Base-by-base conservation (phyloP, 257 asterid species). In the Scutellaria galericulata region DNA sequence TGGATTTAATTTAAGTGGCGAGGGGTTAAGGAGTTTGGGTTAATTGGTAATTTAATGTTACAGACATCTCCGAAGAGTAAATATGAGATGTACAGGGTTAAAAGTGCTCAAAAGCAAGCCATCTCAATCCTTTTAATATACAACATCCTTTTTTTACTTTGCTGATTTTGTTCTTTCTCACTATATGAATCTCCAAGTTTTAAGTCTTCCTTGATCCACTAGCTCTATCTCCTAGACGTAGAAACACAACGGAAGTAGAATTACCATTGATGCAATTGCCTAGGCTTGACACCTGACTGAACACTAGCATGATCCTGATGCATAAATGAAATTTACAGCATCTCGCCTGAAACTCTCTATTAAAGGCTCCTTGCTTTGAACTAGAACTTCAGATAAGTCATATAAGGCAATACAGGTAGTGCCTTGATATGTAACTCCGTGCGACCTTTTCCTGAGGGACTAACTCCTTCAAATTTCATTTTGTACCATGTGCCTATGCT, bases 401-500 rank as follows among this genome's bases (percentile, higher is more conserved):
- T 52, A 46, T 39, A 7, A 44, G 18, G 57, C 14, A 51, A 7
- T 24, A 4, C 4, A 52, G 40, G 0, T 7, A 12, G 51, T 70
- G 46, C 66, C 22, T 42, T 56, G 51, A 65, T 64, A 22, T 46
- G 55, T 14, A 22, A 79, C 46, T 46, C 3, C 35, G 27, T 18
- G 59, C n/a, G 7, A 53, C 60, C 9, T 13, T 20, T 35, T 62
- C 55, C 18, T 45, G 1, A 13, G 51, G 45, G 9, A 31, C 59
- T 31, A 53, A 37, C 24, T 64, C 46, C 50, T 44, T 24, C 9
- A 44, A 7, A 8, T 66, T 8, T 27, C 39, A 60, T 62, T 42
- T 66, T 11, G 37, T 9, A 37, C 56, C 13, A 24, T 47, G 11
- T 71, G 48, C 68, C 61, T 47, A n/a, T 62, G 68, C 62, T 27